Conservation (phyloP, 2,329 filamentous ascomycete species). For the Nemania bipapillata region DNA sequence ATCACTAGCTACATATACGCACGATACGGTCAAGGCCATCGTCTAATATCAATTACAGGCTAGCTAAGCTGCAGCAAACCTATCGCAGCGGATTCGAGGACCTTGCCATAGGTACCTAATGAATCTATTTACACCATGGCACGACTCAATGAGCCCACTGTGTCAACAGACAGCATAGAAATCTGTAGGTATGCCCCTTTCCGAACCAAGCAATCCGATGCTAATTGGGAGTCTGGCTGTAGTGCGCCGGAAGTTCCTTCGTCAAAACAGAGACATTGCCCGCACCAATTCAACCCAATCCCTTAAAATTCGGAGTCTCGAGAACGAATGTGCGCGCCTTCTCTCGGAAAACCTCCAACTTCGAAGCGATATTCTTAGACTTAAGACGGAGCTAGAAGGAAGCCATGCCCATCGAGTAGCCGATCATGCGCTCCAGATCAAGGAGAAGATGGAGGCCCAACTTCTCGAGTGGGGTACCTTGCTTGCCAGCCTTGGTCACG, state of each 20-base stretch:
- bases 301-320: slow-evolving; percentile 78
- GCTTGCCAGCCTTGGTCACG: slow-evolving; percentile 71
- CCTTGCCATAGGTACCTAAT: slow-evolving; percentile 37
- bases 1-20: slow-evolving; percentile 13
- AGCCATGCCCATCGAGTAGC: slow-evolving; percentile 68
- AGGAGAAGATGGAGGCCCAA: slow-evolving; percentile 76
- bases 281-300: slow-evolving; percentile 81
- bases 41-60: slow-evolving; percentile 26
- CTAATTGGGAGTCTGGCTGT: slow-evolving; percentile 30
- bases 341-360: slow-evolving; percentile 83
- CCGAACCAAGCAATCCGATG: not conserved
- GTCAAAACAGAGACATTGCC: slow-evolving; percentile 86
- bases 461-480: slow-evolving; percentile 75
- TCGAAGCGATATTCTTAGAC: slow-evolving; percentile 73
- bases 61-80: slow-evolving; percentile 17
- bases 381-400: slow-evolving; percentile 74
- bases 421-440: slow-evolving; percentile 75
- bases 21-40: not conserved
- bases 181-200: slow-evolving; percentile 65
- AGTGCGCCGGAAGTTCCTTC: slow-evolving; percentile 83
- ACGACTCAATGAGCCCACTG: slow-evolving; percentile 79
- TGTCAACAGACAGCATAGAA: slow-evolving; percentile 76
- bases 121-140: slow-evolving; percentile 70
- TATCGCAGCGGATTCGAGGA: slow-evolving; percentile 27
- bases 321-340: slow-evolving; percentile 78